These are phyloP conservation scores for Rhodocollybia butyracea DNA, from an alignment of 768 basidiomycete species.

Conservation along the genomic window DNA sequence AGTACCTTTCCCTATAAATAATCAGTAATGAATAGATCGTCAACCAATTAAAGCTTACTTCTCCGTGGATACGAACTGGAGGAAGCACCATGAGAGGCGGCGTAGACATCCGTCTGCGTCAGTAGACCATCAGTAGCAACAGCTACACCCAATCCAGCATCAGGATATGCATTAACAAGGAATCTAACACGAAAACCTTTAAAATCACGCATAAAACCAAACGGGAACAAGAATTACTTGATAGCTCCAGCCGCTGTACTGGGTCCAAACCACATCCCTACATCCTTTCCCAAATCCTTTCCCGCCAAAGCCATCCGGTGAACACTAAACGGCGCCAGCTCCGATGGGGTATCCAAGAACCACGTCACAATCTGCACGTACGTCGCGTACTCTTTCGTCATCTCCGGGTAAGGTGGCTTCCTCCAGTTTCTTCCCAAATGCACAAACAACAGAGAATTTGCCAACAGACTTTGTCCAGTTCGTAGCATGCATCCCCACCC, in stretches of 20 bases:
- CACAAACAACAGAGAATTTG: conserved; percentile 71
- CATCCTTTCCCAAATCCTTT: conserved; percentile 91
- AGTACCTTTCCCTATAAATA: conserved; percentile 20
- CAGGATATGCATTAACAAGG: conserved; percentile 75
- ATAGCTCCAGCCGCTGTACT: conserved; percentile 97
- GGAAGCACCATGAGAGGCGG: conserved; percentile 51
- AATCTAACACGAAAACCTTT: conserved; percentile 39
- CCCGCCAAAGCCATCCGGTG: conserved; percentile 96
- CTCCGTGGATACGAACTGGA: conserved; percentile 5
- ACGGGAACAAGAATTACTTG: conserved; percentile 59
- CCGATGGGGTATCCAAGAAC: conserved; percentile 90
- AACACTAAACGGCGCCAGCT: conserved; percentile 87
- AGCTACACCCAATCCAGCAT: conserved; percentile 76
- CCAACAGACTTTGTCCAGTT: conserved; percentile 82
- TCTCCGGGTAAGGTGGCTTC: conserved; percentile 58
- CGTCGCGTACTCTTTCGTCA: conserved; percentile 67
- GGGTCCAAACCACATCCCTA: conserved; percentile 98
- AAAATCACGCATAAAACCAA: not conserved
- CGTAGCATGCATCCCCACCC: conserved; percentile 94
- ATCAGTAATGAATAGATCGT: not conserved
- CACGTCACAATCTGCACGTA: conserved; percentile 92
- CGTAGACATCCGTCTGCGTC: conserved; percentile 83
- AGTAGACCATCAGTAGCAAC: conserved; percentile 81
- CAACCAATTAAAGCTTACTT: not conserved
- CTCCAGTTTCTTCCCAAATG: conserved; percentile 89